Evolutionary conservation across 2,329 filamentous ascomycete genomes (phyloP), one percentile per base, ranked within the genome.

Genomic region (Ophiostoma tasmaniense): DNA sequence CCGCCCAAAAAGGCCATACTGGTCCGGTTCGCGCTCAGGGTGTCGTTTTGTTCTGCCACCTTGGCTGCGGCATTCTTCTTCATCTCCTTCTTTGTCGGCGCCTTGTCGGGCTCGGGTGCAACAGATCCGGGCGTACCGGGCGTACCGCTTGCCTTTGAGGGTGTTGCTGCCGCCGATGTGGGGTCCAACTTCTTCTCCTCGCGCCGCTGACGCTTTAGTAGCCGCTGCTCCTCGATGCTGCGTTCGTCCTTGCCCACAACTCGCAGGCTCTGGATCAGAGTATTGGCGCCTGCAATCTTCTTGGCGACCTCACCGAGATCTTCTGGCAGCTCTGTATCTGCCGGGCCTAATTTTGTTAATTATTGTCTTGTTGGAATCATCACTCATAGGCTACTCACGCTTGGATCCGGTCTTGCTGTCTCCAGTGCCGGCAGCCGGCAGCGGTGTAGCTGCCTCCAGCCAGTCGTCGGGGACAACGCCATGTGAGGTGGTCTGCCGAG

Each of bases 71-170:
- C 86, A 73, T 90, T 84, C 78, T 89, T 92, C 76, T 90, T 87
- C 71, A 83, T 84, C 77, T 97, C 93, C 80, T 97, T 97, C 83
- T 97, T 97, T 4, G 90, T 90, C 67, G 91, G 84, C 3, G 87
- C 84, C 77, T 93, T 94, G 73, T 86, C 83, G 1, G 81, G 76
- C 68, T 90, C 89, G 0, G 88, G 85, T 0, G 89, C 87, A 59
- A 86, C 83, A 1, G 86, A 82, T 6, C 86, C 87, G 2, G 89
- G 86, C 0, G 87, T 89, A 2, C 84, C 84, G 13, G 86, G 83
- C 20, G 86, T 86, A 14, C 83, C 86, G 17, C 86, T 45, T 5
- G 39, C 45, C 42, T 42, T 83, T 33, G 85, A 74, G 72, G 87
- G 82, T n/a, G 85, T 84, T 73, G 87, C 82, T 20, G 85, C 84